Base-by-base conservation (phyloP, 305 asterid genomes). In the Fraxinus floribunda region DNA sequence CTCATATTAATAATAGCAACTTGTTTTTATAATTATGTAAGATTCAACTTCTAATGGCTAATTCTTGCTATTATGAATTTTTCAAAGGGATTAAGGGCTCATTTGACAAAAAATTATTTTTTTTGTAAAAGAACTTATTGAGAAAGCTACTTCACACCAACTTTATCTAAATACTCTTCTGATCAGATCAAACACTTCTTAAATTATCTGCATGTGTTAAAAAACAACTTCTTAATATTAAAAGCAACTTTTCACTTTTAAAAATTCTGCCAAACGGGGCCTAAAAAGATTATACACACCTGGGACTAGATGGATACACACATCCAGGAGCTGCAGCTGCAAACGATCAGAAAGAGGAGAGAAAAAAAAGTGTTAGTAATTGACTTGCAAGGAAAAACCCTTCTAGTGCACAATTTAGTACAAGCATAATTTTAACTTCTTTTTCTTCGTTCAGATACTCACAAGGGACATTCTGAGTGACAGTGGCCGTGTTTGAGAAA, bases 401-500 rank as follows among this genome's bases (percentile, higher is more conserved):
- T 32, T 16, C 13, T 62, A 8, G 1, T 55, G 18, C 24, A 55
- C 22, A 55, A 16, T n/a, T 55, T 16, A 20, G 3, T 7, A 8
- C 71, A 1, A 62, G 4, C 4, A 2, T 62, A 62, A 57, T 57
- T 57, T 18, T 57, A 57, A n/a, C 7, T n/a, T 55, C 24, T 57
- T 18, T 22, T 2, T 66, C 20, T 24, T 10, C n/a, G 5, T 44
- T 11, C 36, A 7, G 75, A 52, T 73, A 76, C 88, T 83, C 83
- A 91, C 92, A 7, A 46, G 98, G 97, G 32, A 89, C 84, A 29
- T 13, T 84, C 10, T 76, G 36, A 9, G 85, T 10, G n/a, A 91
- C 62, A 15, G 84, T 15, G 68, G 98, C 97, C 79, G 92, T 85
- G 79, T 90, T 89, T 10, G 77, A 39, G 76, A 94, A 94, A 83